These are phyloP conservation scores for Pythium inflatum DNA, from an alignment of 352 stramenopile genomes.

Conservation along the genomic window DNA sequence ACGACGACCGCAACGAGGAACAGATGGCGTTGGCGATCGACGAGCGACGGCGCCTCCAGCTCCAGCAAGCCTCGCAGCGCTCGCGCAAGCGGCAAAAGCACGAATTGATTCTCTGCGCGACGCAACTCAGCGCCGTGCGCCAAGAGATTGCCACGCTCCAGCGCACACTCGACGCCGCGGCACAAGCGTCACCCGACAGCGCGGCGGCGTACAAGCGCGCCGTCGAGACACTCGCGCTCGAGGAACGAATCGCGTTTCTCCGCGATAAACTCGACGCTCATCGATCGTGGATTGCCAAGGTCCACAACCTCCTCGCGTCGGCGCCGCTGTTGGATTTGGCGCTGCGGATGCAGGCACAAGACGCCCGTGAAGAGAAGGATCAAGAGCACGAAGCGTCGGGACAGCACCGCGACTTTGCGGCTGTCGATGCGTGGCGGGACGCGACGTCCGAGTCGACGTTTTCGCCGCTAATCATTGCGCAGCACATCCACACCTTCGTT, in stretches of 20 bases:
- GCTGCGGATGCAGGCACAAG: neutral
- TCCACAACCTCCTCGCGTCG: constrained; percentile 54
- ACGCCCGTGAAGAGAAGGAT: neutral
- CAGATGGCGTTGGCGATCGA: neutral
- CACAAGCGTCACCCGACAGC: neutral
- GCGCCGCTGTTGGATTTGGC: constrained; percentile 53
- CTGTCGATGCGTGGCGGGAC: constrained; percentile 36
- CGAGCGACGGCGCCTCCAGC: constrained; percentile 22
- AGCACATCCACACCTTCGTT: constrained; percentile 38
- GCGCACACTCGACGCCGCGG: constrained; percentile 24
- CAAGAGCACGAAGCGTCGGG: neutral
- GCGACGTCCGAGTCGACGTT: constrained; percentile 22
- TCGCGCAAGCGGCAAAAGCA: constrained; percentile 59
- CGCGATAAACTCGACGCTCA: constrained; percentile 58
- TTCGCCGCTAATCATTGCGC: constrained; percentile 39
- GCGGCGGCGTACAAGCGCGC: neutral
- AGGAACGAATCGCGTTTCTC: constrained; percentile 42
- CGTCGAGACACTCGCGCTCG: constrained; percentile 40
- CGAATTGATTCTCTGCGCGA: constrained; percentile 40
- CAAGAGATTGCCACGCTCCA: constrained; percentile 43
- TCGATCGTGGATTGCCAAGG: constrained; percentile 45
- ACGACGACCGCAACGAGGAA: constrained; percentile 14
- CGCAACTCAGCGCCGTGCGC: constrained; percentile 40
- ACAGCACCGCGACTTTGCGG: neutral
- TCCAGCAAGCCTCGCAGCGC: constrained; percentile 30